A percentile compares a stretch with the other conserved stretches of the same genome.
Evolutionary conservation across 2,329 filamentous ascomycete species (phyloP).

Genomic region (Pyricularia pennisetigena): DNA sequence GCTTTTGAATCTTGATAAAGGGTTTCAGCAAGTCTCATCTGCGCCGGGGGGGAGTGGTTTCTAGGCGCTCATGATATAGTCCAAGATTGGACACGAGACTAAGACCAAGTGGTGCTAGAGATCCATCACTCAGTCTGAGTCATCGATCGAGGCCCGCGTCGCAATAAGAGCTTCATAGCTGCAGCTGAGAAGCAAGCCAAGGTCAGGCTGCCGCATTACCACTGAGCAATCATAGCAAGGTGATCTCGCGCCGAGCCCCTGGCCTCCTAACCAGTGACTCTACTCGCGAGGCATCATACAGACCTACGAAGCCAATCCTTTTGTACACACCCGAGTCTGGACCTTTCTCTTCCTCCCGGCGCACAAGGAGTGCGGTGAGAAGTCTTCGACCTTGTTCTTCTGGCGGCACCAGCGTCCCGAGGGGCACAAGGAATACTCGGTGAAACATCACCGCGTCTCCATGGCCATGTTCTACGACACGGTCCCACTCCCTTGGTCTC

Average conservation of each 20-base stretch:
- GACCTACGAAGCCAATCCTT: conserved; percentile 2
- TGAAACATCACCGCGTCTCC: not conserved
- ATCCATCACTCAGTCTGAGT: not conserved
- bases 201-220: not conserved
- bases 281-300: not conserved
- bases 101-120: not conserved
- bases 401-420: not conserved
- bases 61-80: not conserved
- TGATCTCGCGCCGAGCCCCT: not conserved
- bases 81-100: not conserved
- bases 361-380: not conserved
- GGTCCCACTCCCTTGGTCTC: not conserved
- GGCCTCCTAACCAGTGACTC: conserved; percentile 1
- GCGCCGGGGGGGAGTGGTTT: not conserved
- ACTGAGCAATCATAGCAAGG: not conserved
- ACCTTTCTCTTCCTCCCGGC: not conserved
- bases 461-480: not conserved
- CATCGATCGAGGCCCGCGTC: not conserved
- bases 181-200: not conserved
- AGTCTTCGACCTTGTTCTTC: not conserved
- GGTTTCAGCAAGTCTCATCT: not conserved
- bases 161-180: not conserved
- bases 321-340: not conserved
- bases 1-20: not conserved
- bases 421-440: not conserved